Evolutionary conservation across 2,329 filamentous ascomycete species (phyloP).

Genomic region (Salinomyces thailandicus): DNA sequence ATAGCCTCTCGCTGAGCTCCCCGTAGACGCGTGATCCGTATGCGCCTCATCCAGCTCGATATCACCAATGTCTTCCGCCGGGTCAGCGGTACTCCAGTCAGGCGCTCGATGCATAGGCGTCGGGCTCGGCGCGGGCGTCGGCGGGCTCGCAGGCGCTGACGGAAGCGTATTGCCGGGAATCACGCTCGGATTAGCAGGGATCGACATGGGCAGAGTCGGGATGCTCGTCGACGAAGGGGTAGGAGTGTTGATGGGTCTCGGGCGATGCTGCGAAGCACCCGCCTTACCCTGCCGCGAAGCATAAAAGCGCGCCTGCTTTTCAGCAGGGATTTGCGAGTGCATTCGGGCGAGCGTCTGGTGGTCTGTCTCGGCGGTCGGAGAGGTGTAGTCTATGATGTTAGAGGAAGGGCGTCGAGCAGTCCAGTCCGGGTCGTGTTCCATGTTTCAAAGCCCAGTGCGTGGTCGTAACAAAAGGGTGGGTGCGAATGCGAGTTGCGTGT

Average conservation of each 20-base stretch:
- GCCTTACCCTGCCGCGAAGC: slow-evolving; percentile 24
- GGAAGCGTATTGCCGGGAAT: slow-evolving; percentile 52
- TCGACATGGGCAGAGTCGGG: slow-evolving; percentile 35
- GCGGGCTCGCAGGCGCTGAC: slow-evolving; percentile 54
- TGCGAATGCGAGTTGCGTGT: no score
- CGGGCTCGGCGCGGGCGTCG: slow-evolving; percentile 56
- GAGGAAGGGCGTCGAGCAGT: slow-evolving; percentile 13
- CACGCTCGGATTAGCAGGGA: slow-evolving; percentile 33
- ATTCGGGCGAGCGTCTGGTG: slow-evolving; percentile 20
- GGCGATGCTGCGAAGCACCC: slow-evolving; percentile 28
- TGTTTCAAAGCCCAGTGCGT: no score
- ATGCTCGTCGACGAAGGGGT: slow-evolving; percentile 15
- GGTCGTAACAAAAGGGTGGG: no score
- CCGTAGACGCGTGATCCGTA: slow-evolving; percentile 15
- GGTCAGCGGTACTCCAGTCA: slow-evolving; percentile 67
- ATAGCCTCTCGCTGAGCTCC: slow-evolving; percentile 18
- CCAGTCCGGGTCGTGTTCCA: slow-evolving; percentile 11
- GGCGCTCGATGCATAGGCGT: slow-evolving; percentile 52
- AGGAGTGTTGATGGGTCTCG: slow-evolving; percentile 37
- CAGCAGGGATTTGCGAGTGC: slow-evolving; percentile 23
- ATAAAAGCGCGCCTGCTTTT: slow-evolving; percentile 14
- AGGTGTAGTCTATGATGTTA: slow-evolving; percentile 22
- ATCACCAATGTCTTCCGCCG: slow-evolving; percentile 67
- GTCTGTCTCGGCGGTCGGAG: slow-evolving; percentile 11
- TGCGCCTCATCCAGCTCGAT: slow-evolving; percentile 21